A percentile compares a stretch with the other conserved stretches of the same genome.
These are phyloP conservation scores for Daldinia sp. DNA, from an alignment of 2,329 filamentous ascomycete genomes.

Conservation along the genomic window DNA sequence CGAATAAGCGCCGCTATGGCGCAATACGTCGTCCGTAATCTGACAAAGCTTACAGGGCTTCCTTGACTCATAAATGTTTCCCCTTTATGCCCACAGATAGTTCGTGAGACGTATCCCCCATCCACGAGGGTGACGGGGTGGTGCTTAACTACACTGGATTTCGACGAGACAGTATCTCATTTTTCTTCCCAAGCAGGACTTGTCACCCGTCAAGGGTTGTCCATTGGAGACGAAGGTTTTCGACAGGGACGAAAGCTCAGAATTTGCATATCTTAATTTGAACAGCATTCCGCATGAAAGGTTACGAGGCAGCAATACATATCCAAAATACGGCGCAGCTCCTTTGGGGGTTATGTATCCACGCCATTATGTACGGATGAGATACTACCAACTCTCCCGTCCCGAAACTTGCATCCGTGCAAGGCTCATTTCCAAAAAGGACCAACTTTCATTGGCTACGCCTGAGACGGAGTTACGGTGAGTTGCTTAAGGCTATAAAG, in stretches of 20 bases:
- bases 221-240: slow-evolving; percentile 3
- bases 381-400: slow-evolving; percentile 1
- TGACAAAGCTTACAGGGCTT: slow-evolving; percentile 35
- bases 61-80: slow-evolving; percentile 13
- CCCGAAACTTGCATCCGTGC: slow-evolving; percentile 31
- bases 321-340: slow-evolving; percentile 6
- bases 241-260: slow-evolving; percentile 16
- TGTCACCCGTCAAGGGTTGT: slow-evolving; percentile 1
- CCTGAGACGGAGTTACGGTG: slow-evolving; percentile 26
- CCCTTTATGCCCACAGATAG: not conserved
- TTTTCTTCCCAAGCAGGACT: slow-evolving; percentile 14
- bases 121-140: slow-evolving; percentile 15
- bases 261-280: slow-evolving; percentile 28
- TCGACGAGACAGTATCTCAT: slow-evolving; percentile 27
- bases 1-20: slow-evolving; percentile 2
- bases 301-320: slow-evolving; percentile 14
- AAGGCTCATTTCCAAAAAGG: slow-evolving; percentile 3
- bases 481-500: slow-evolving; percentile 26
- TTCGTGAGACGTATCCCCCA: slow-evolving; percentile 7
- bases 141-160: slow-evolving; percentile 23
- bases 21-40: slow-evolving; percentile 21
- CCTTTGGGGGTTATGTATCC: slow-evolving; percentile 3
- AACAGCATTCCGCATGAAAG: slow-evolving; percentile 22
- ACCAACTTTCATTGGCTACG: slow-evolving; percentile 22
- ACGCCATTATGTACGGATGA: slow-evolving; percentile 3